Conservation (phyloP, 441 rosid species). For the Breynia disticha region DNA sequence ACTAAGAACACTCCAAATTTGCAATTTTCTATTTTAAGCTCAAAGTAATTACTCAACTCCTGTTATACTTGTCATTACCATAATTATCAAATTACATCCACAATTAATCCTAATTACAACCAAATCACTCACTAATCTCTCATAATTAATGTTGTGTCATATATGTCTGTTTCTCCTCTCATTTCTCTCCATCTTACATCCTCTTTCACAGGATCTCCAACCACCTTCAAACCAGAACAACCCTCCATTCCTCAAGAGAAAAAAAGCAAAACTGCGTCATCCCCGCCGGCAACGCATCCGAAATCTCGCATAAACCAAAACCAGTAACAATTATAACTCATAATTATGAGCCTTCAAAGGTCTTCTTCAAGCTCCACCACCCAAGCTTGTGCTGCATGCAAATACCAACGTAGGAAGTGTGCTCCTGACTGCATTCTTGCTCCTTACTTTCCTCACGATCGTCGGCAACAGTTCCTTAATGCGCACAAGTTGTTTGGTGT, state of each 20-base stretch:
- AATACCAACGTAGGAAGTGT: slow-evolving; percentile 92
- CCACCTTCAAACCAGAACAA: slow-evolving; percentile 5
- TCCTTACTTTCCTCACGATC: slow-evolving; percentile 83
- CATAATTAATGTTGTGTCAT: no score
- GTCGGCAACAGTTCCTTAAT: slow-evolving; percentile 74
- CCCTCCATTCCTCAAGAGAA: no score
- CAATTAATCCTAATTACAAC: no score
- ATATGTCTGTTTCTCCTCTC: no score
- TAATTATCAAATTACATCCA: no score
- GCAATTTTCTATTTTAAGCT: no score
- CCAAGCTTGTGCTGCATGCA: slow-evolving; percentile 97
- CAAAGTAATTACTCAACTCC: no score
- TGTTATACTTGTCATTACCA: no score
- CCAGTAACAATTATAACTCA: slow-evolving; percentile 11
- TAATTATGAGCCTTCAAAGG: slow-evolving; percentile 23
- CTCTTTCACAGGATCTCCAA: slow-evolving; percentile 9
- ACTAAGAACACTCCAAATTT: no score
- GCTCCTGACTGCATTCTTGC: slow-evolving; percentile 90
- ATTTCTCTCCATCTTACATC: no score
- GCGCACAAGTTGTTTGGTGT: slow-evolving; percentile 94
- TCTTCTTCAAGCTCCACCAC: slow-evolving; percentile 30
- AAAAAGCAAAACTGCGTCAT: slow-evolving; percentile 19
- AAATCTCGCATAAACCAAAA: slow-evolving; percentile 27
- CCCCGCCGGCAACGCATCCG: slow-evolving; percentile 63
- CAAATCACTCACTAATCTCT: no score